phyloP scores from a whole-genome alignment of 2,329 filamentous ascomycete species.

The Neurospora sp. region DNA sequence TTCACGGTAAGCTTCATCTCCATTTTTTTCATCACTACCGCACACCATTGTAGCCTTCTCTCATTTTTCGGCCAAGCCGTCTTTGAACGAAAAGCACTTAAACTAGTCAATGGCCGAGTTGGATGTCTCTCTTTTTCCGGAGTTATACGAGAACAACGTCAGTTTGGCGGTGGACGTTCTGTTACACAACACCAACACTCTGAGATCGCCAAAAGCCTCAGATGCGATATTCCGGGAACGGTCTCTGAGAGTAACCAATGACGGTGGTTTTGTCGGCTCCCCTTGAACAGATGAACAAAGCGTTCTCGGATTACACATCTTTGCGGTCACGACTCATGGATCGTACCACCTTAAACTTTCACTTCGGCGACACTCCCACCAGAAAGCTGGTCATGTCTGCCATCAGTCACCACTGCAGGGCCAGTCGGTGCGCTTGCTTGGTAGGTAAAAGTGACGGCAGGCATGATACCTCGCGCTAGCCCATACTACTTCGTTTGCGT shows the following conservation, averaged over 20 bases:
- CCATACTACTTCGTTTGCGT: background rate
- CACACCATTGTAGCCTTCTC: background rate
- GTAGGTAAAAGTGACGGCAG: background rate
- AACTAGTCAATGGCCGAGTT: background rate
- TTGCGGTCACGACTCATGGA: background rate
- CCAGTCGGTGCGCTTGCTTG: background rate
- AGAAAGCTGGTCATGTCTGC: background rate
- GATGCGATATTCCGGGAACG: background rate
- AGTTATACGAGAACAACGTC: constrained; percentile 2
- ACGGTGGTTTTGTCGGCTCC: background rate
- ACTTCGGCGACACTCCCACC: background rate
- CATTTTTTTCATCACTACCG: background rate
- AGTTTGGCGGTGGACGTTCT: constrained; percentile 5
- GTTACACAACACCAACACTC: background rate
- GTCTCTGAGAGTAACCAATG: background rate
- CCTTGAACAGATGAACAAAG: background rate
- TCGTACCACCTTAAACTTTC: background rate
- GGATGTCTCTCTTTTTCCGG: background rate
- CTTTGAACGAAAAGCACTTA: background rate
- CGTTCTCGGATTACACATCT: background rate
- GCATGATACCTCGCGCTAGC: background rate
- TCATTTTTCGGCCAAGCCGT: background rate
- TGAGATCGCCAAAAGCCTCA: background rate
- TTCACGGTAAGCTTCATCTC: background rate
- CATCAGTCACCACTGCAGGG: background rate